phyloP scores from a whole-genome alignment of 2,329 filamentous ascomycete species.

The Fusarium staphyleae region DNA sequence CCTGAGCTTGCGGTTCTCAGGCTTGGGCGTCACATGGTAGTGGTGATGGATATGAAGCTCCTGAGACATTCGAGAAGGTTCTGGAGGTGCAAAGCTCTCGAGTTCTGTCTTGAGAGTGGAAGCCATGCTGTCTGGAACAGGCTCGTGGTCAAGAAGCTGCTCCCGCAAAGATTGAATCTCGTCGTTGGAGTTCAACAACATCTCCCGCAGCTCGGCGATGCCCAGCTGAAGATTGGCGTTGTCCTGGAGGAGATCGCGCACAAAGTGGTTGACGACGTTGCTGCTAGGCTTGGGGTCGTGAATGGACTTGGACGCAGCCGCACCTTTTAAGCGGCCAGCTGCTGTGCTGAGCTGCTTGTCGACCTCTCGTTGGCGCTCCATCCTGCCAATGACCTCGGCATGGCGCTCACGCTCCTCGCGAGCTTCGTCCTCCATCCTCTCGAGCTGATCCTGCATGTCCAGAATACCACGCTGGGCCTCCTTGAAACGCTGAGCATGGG shows the following conservation, averaged over 20 bases:
- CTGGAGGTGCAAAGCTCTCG: constrained; percentile 53
- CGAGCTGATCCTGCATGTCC: constrained; percentile 85
- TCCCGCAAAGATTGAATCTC: constrained; percentile 89
- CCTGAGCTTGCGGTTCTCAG: constrained; percentile 68
- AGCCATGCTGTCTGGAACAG: constrained; percentile 56
- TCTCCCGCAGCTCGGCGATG: constrained; percentile 87
- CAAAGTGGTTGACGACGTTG: constrained; percentile 90
- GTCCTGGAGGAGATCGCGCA: constrained; percentile 92
- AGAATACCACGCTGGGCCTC: constrained; percentile 81
- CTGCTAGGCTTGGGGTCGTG: constrained; percentile 64
- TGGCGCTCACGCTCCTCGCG: constrained; percentile 82
- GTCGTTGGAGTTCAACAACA: constrained; percentile 90
- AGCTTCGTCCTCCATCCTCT: constrained; percentile 85
- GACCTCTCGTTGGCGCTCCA: constrained; percentile 83
- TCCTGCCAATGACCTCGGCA: constrained; percentile 78
- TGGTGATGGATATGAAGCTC: constrained; percentile 95
- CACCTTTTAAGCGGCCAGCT: constrained; percentile 80
- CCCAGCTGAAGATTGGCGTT: constrained; percentile 93
- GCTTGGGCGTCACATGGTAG: constrained; percentile 75
- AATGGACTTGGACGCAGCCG: constrained; percentile 74
- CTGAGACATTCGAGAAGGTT: constrained; percentile 57
- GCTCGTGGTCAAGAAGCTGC: constrained; percentile 81
- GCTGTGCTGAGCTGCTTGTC: constrained; percentile 83
- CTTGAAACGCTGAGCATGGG: constrained; percentile 83
- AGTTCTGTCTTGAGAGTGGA: constrained; percentile 77